A percentile compares a stretch with the other conserved stretches of the same genome.
These are phyloP conservation scores for Hypoxylon sp. DNA, from an alignment of 2,329 filamentous ascomycete species.

Conservation along the genomic window DNA sequence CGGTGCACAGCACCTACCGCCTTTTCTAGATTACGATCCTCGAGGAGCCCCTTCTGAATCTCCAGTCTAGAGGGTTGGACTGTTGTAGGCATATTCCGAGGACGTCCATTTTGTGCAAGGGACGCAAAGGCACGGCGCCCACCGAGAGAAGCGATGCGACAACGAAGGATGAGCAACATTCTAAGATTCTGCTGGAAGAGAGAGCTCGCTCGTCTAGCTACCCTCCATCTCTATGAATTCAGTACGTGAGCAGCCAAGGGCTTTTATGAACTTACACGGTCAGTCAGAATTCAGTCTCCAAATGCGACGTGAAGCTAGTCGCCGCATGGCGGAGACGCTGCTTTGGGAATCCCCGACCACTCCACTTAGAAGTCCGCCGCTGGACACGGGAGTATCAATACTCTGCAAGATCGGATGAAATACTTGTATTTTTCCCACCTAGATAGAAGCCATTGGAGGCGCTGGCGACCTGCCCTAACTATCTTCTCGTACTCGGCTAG, in stretches of 20 bases:
- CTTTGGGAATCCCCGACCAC: conserved; percentile 28
- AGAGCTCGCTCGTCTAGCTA: background rate
- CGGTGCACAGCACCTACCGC: conserved; percentile 64
- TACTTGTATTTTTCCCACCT: background rate
- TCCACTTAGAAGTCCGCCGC: background rate
- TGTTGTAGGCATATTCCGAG: conserved; percentile 35
- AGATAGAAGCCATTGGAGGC: background rate
- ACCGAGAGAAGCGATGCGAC: conserved; percentile 9
- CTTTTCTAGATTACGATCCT: conserved; percentile 65
- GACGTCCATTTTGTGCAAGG: conserved; percentile 11
- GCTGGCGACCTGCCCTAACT: background rate
- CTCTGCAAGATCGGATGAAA: background rate
- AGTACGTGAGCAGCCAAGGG: background rate
- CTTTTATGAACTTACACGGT: conserved; percentile 7
- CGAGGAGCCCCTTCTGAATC: conserved; percentile 54
- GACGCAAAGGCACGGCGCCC: conserved; percentile 32
- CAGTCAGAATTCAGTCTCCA: conserved; percentile 1
- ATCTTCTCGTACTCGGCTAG: background rate
- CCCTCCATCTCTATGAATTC: background rate
- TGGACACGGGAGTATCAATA: conserved; percentile 8
- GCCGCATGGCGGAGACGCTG: conserved; percentile 25
- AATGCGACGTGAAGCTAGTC: conserved; percentile 11
- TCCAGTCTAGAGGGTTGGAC: conserved; percentile 52
- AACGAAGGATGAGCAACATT: conserved; percentile 24
- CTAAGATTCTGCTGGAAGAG: background rate